Evolutionary conservation across 202 grass and related monocot genomes (phyloP), one percentile per base, ranked within the genome.

Genomic region (Elaeis oleifera): DNA sequence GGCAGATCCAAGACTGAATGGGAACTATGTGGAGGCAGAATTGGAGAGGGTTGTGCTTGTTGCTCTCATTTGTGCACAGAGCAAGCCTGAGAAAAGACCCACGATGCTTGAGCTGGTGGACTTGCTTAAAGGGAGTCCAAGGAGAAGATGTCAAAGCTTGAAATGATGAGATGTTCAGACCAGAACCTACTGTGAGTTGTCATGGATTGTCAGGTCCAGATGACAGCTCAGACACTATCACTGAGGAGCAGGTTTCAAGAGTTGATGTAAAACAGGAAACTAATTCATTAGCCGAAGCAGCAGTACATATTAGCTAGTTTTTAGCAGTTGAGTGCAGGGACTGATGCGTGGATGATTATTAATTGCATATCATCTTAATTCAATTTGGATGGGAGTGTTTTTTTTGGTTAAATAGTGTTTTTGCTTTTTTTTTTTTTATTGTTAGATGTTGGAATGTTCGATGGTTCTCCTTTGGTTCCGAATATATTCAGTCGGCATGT

Each of bases 1-100:
- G 3, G 78, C 76, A 5, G 94, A 99, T 78, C 81, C 88, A 6
- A 99, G 77, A 58, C 65, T 92, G 49, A 86, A 81, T 5, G 88
- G 71, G 23, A 62, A 65, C 54, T 99, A 77, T 3, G 26, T 61
- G 0, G 88, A 92, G 71, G 78, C 67, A 52, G 82, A 89, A 63
- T 69, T 99, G 72, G 92, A 85, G 74, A 80, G 80, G 25, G 79
- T 99, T 79, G 75, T 82, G 13, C 78, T 92, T 54, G 69, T 99
- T 3, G 94, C 82, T 0, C 88, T 99, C 1, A 20, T 84, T 24
- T 92, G 94, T 49, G 78, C 85, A 2, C 84, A 92, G 55, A 89
- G 79, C 18, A 76, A 80, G 26, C 80, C 80, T 5, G 88, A 92
- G 49, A 87, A 39, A 20, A 99, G 88, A 71, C 94, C 80, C 0